These are phyloP conservation scores for Talaromyces sp. DNA, from an alignment of 2,329 filamentous ascomycete genomes.

Conservation along the genomic window DNA sequence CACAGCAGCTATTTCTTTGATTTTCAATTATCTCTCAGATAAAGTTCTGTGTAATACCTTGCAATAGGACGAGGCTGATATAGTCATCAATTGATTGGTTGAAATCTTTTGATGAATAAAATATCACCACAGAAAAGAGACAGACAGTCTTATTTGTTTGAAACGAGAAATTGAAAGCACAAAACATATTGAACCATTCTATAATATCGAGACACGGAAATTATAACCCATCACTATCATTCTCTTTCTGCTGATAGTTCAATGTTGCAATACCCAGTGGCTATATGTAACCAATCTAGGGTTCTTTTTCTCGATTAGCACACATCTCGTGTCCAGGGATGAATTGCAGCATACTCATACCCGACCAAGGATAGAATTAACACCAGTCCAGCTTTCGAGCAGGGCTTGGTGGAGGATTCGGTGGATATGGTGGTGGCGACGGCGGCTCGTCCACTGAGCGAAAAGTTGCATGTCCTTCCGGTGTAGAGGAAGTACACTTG, in stretches of 20 bases:
- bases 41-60: not conserved
- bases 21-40: not conserved
- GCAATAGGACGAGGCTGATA: not conserved
- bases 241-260: too few species aligned
- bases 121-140: too few species aligned
- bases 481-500: not conserved
- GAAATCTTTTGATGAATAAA: too few species aligned
- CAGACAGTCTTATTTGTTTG: too few species aligned
- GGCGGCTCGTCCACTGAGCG: slow-evolving; percentile 18
- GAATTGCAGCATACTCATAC: not conserved
- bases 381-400: slow-evolving; percentile 13
- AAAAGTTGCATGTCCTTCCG: not conserved
- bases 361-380: not conserved
- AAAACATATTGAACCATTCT: not conserved
- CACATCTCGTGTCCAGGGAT: not conserved
- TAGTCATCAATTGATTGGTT: not conserved
- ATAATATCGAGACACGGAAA: not conserved
- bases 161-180: not conserved
- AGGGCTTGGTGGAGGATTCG: slow-evolving; percentile 37
- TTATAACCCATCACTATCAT: not conserved
- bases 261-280: not conserved
- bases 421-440: slow-evolving; percentile 30
- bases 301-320: not conserved
- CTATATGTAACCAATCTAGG: not conserved
- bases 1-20: not conserved